Base-by-base conservation (phyloP, 768 basidiomycete genomes). In the Mrakia hoshinonis region DNA sequence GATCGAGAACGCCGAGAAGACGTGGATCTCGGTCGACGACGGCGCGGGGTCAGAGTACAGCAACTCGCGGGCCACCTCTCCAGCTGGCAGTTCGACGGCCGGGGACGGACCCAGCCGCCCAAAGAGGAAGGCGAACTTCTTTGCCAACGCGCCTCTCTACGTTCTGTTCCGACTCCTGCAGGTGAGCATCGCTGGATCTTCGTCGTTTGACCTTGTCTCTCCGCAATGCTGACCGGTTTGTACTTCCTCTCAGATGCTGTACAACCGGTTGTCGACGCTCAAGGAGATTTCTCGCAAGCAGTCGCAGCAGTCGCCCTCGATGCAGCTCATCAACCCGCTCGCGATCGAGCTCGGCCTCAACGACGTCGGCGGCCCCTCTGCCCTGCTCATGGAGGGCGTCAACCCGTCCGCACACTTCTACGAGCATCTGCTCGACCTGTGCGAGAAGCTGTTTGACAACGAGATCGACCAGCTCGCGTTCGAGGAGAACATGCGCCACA, bases 401-500 rank as follows among this genome's bases (percentile, higher is more conserved):
- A 79, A 84, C 24, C 82, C 85, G 13, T 83, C 86, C 5, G 84
- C 84, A 36, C 86, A 89, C 74, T 88, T 91, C 73, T 98, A 98
- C 81, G 83, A 87, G 81, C 92, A 94, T 76, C 84, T 95, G 65
- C 82, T 98, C 43, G 90, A 88, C 70, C 89, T 91, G 12, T 92
- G 91, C 78, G 95, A 98, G 80, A 91, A 90, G 83, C 79, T 95
- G 51, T 97, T 98, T 77, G 92, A 92, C 76, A 88, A 85, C 73
- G 94, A 98, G 77, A 83, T 98, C 72, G 96, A 98, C 79, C 90
- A 89, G 77, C 81, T 84, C n/a, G 86, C 87, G 26, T 98, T 93
- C 76, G 95, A 98, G 79, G 96, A 98, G 78, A 91, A 92, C 77
- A 87, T 97, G 86, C 83, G 96, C 74, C 91, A 91, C 85, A 79